Evolutionary conservation across 2,329 filamentous ascomycete genomes (phyloP).

Genomic region (Thielaviopsis musarum): DNA sequence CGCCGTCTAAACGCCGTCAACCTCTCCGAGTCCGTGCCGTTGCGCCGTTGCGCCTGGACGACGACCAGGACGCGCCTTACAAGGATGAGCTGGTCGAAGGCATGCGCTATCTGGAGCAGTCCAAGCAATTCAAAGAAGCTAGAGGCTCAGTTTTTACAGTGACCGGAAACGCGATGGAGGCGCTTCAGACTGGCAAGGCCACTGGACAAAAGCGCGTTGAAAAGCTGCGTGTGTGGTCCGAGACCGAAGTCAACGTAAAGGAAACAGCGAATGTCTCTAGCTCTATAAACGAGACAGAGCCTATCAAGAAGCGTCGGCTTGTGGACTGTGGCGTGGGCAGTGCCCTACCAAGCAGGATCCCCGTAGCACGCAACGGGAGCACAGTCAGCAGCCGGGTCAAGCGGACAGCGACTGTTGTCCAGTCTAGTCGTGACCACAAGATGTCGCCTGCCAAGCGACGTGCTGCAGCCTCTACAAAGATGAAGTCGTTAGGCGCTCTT

Average conservation of each 20-base stretch:
- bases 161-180: not conserved
- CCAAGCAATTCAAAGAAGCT: slow-evolving; percentile 50
- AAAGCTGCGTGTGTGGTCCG: not conserved
- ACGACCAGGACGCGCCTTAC: slow-evolving; percentile 37
- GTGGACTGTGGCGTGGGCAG: not conserved
- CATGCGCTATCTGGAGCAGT: slow-evolving; percentile 72
- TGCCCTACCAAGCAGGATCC: not conserved
- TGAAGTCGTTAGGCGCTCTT: not conserved
- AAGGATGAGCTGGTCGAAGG: slow-evolving; percentile 70
- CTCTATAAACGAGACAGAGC: not conserved
- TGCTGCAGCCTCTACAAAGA: not conserved
- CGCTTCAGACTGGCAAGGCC: not conserved
- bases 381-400: not conserved
- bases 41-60: not conserved
- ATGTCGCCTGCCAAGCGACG: not conserved
- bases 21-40: not conserved
- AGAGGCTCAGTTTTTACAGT: not conserved
- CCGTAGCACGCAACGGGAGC: not conserved
- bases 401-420: not conserved
- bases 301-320: not conserved
- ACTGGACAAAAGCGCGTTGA: not conserved
- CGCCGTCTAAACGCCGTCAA: slow-evolving; percentile 7
- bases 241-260: not conserved
- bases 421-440: not conserved
- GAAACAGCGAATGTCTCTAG: not conserved